These are phyloP conservation scores for Podaxis sp. DNA, from an alignment of 768 basidiomycete species.

Conservation along the genomic window DNA sequence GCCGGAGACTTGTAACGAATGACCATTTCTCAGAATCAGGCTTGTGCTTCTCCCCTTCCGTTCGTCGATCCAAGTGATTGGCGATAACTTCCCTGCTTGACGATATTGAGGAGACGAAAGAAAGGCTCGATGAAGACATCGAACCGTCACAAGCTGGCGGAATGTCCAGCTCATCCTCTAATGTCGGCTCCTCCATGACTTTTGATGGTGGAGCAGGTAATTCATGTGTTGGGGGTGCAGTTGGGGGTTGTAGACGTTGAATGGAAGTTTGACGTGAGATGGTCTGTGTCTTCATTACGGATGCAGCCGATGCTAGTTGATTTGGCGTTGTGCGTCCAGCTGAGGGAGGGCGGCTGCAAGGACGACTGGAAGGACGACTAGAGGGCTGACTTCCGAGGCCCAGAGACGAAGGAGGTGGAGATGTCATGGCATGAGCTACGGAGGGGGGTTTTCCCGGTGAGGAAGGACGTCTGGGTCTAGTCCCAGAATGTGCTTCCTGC, in stretches of 20 bases:
- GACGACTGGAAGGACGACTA: constrained; percentile 6
- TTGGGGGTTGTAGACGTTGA: constrained; percentile 39
- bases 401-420: constrained; percentile 4
- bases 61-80: constrained; percentile 23
- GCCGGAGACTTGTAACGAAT: constrained; percentile 19
- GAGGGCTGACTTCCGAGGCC: constrained; percentile 8
- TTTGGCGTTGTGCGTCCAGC: constrained; percentile 2
- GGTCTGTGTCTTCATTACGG: constrained; percentile 25
- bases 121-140: constrained; percentile 34
- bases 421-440: constrained; percentile 4
- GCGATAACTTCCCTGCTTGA: constrained; percentile 23
- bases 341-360: constrained; percentile 12
- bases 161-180: constrained; percentile 13
- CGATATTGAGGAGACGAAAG: constrained; percentile 38
- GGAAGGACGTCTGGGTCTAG: constrained; percentile 4
- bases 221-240: constrained; percentile 44
- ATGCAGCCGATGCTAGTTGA: not conserved
- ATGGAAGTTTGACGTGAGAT: constrained; percentile 39
- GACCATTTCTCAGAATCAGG: constrained; percentile 22
- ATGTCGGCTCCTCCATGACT: constrained; percentile 9
- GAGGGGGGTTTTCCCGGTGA: constrained; percentile 7
- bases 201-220: constrained; percentile 41
- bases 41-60: constrained; percentile 22
- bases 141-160: constrained; percentile 17
- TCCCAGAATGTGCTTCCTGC: constrained; percentile 19